A percentile compares a stretch with the other conserved stretches of the same genome.
Conservation (phyloP, 2,329 filamentous ascomycete species). For the Curvularia sp. region DNA sequence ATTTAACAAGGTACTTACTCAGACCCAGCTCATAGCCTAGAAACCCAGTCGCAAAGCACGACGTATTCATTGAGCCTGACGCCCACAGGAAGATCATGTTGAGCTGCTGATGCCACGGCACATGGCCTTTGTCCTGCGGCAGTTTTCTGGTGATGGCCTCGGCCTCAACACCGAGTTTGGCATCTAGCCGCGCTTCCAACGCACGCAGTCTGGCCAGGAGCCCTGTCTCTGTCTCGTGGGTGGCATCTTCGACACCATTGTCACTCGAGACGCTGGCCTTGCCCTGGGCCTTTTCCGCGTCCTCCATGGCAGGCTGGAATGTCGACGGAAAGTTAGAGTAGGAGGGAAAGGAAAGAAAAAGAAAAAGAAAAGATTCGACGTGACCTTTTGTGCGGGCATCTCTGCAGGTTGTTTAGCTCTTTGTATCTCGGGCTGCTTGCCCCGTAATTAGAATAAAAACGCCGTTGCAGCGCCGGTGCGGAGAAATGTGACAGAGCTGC, state of each 20-base stretch:
- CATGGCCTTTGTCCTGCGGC: constrained; percentile 37
- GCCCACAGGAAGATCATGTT: constrained; percentile 56
- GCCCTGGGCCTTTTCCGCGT: constrained; percentile 25
- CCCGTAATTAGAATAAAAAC: constrained; percentile 5
- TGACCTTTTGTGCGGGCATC: not conserved
- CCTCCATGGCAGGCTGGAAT: constrained; percentile 21
- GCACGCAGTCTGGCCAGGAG: constrained; percentile 27
- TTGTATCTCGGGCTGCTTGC: not conserved
- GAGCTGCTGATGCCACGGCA: constrained; percentile 38
- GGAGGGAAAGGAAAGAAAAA: not conserved
- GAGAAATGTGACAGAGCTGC: not conserved
- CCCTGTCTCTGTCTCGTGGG: constrained; percentile 16
- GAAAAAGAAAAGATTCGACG: not conserved
- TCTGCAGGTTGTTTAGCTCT: not conserved
- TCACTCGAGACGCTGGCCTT: constrained; percentile 22
- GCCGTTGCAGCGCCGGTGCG: constrained; percentile 12
- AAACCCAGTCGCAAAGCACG: constrained; percentile 50
- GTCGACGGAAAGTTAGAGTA: not conserved
- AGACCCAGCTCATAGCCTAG: constrained; percentile 60
- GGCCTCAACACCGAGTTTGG: constrained; percentile 33
- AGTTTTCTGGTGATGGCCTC: constrained; percentile 37
- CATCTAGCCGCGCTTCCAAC: constrained; percentile 32
- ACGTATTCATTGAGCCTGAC: constrained; percentile 54
- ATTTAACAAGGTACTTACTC: constrained; percentile 25
- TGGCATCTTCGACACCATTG: constrained; percentile 10